A percentile compares a stretch with the other conserved stretches of the same genome.
These are phyloP conservation scores for Gleditsia sinensis DNA, from an alignment of 306 rosid species.

Conservation along the genomic window DNA sequence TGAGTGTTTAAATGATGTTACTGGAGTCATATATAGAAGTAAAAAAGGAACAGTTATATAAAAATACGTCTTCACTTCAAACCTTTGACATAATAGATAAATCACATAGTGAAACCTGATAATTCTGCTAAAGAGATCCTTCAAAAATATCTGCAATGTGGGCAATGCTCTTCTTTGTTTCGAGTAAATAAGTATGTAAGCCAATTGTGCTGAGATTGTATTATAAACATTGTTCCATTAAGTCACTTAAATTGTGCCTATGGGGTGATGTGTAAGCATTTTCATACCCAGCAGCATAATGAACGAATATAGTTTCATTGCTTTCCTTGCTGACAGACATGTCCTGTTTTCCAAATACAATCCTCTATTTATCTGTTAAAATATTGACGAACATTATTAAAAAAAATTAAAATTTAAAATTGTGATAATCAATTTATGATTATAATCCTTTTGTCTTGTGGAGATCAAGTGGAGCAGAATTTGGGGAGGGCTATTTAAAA, in stretches of 20 bases:
- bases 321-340: not conserved
- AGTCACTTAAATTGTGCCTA: not conserved
- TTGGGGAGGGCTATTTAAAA: conserved; percentile 1
- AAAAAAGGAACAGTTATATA: not conserved
- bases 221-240: not conserved
- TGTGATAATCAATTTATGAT: not conserved
- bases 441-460: conserved; percentile 6
- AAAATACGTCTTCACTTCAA: not conserved
- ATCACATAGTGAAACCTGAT: not conserved
- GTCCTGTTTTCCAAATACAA: not conserved
- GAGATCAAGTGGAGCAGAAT: not conserved
- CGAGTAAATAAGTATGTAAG: not conserved
- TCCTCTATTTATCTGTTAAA: not conserved
- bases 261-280: not conserved
- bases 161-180: not conserved
- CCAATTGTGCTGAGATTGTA: not conserved
- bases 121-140: not conserved
- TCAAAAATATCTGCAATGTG: not conserved
- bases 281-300: not conserved
- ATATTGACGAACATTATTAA: not conserved
- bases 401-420: not conserved
- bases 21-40: not conserved
- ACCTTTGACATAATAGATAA: not conserved
- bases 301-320: not conserved
- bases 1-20: too few relatives aligned